Base-by-base conservation (phyloP, 192 early-diverging fungal species). In the Coemansia sp. region DNA sequence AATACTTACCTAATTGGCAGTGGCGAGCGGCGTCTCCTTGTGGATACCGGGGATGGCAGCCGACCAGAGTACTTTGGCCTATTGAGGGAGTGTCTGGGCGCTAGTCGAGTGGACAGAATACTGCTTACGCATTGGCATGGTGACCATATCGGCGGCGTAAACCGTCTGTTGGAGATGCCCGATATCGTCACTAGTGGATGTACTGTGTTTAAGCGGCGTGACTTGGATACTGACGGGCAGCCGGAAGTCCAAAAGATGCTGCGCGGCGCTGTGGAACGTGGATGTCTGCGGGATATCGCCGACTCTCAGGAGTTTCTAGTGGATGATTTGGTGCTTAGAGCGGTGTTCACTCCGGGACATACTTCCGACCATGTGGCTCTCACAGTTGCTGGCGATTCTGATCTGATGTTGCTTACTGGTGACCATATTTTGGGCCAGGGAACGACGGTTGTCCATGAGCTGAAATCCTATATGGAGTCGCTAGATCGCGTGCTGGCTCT, bases 371-470 rank as follows among this genome's bases (percentile, higher is more conserved):
- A 96, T 65, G 84, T 88, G 52, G 82, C 86, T 12, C 88, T 95
- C 64, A 84, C 74, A 28, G 70, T 93, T 14, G 76, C 86, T 35
- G 86, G 89, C 62, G 92, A 10, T 18, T 8, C 16, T 20, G 50
- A 26, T 13, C 45, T 10, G 55, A 28, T 71, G 38, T 50, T 96
- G 6, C 89, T 94, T 42, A 87, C 90, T 0, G 93, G 91, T 0
- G 95, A 96, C 69, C 88, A 87, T 64, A 82, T 95, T 0, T 76
- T 96, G 62, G 95, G 95, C 0, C 87, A 92, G 45, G 95, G 95
- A 7, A 89, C 90, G 1, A 86, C 91, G 7, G 83, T 91, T 6
- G 94, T 95, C 78, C 83, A 91, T 26, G 83, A 92, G 45, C 81
- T 96, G 11, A 67, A 63, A 4, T 73, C 74, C 16, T 94, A 94